These are phyloP conservation scores for Trichoderma sp. DNA, from an alignment of 2,329 filamentous ascomycete species.

Conservation along the genomic window DNA sequence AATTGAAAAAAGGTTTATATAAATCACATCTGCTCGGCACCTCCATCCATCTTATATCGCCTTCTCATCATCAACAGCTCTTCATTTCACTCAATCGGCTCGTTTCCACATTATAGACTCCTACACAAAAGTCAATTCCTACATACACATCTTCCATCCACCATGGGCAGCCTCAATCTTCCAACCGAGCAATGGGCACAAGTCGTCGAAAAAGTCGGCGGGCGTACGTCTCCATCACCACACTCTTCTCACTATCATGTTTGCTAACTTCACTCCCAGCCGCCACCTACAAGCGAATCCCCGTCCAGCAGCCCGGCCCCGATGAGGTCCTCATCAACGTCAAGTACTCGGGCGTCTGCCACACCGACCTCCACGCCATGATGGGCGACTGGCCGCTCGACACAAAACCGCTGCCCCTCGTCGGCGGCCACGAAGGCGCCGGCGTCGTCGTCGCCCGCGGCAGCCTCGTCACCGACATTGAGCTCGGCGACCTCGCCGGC, in stretches of 20 bases:
- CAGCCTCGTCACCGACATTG: slow-evolving; percentile 72
- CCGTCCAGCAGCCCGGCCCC: slow-evolving; percentile 76
- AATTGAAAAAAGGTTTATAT: background rate
- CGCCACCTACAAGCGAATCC: slow-evolving; percentile 75
- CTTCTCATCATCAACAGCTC: background rate
- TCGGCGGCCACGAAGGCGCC: slow-evolving; percentile 79
- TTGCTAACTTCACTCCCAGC: slow-evolving; percentile 42
- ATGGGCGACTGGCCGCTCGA: slow-evolving; percentile 86
- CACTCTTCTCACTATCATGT: background rate
- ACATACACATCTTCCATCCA: slow-evolving; percentile 9
- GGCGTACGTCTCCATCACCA: slow-evolving; percentile 50
- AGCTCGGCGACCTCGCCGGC: slow-evolving; percentile 83
- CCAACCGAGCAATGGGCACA: slow-evolving; percentile 89
- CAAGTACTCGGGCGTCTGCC: slow-evolving; percentile 88
- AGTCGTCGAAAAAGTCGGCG: slow-evolving; percentile 80
- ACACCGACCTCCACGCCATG: slow-evolving; percentile 79
- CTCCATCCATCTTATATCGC: background rate
- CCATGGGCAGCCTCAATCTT: slow-evolving; percentile 45
- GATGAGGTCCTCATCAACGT: slow-evolving; percentile 92
- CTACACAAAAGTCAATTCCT: background rate
- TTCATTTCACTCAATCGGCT: background rate
- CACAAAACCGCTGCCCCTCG: slow-evolving; percentile 76
- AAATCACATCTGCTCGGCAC: background rate
- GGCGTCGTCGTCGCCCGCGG: slow-evolving; percentile 82
- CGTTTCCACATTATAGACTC: background rate